Percentiles rank a stretch among this genome's conserved stretches.
Evolutionary conservation across 2,329 filamentous ascomycete genomes (phyloP).

Genomic region (Verticillium nonalfalfae): DNA sequence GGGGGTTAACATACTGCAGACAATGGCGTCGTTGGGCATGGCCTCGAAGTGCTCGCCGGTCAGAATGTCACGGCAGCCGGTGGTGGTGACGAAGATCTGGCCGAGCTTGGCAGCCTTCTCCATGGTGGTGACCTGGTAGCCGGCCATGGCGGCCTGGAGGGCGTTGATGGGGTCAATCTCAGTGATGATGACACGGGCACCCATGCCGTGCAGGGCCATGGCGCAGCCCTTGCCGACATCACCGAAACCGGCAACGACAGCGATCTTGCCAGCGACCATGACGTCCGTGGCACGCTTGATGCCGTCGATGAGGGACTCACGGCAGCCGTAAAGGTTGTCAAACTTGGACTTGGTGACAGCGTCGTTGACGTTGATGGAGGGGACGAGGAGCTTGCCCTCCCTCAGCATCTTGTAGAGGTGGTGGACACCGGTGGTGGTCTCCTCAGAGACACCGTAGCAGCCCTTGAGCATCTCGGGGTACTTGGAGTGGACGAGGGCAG

Average conservation of each 20-base stretch:
- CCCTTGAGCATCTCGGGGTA: constrained; percentile 97
- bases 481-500: constrained; percentile 92
- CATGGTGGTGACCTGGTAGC: constrained; percentile 96
- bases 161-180: constrained; percentile 99
- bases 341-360: constrained; percentile 99
- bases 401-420: constrained; percentile 99
- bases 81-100: constrained; percentile 99
- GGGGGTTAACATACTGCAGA: constrained; percentile 67
- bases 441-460: constrained; percentile 98
- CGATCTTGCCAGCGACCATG: constrained; percentile 99
- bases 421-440: constrained; percentile 99
- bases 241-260: constrained; percentile 95
- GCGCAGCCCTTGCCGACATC: constrained; percentile 99
- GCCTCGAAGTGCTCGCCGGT: constrained; percentile 85
- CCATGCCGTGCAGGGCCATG: constrained; percentile 92
- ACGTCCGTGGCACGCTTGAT: constrained; percentile 99
- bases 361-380: constrained; percentile 99
- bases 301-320: constrained; percentile 96
- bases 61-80: constrained; percentile 97
- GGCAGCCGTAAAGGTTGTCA: constrained; percentile 99
- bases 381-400: constrained; percentile 81
- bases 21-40: constrained; percentile 97
- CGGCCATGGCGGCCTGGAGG: constrained; percentile 95
- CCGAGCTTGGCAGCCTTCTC: constrained; percentile 83
- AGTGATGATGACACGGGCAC: constrained; percentile 91